Conservation (phyloP, 2,329 filamentous ascomycete species). For the Phaeomoniella chlamydospora region DNA sequence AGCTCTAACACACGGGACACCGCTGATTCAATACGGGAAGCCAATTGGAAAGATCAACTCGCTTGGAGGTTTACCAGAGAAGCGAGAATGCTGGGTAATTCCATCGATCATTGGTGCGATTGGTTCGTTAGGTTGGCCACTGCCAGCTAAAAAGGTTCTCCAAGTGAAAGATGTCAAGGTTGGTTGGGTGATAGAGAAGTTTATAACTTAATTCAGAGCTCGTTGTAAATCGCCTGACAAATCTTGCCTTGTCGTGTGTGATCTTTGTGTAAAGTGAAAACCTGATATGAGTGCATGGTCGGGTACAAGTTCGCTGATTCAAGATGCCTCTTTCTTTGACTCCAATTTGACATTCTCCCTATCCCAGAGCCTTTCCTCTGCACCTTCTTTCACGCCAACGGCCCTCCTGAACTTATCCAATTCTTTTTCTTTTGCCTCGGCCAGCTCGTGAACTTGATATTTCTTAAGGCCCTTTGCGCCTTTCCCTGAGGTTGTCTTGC, state of each 20-base stretch:
- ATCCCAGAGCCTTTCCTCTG: slow-evolving; percentile 42
- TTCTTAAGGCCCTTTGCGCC: slow-evolving; percentile 54
- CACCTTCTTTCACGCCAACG: slow-evolving; percentile 72
- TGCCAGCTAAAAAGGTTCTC: slow-evolving; percentile 71
- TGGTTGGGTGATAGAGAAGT: slow-evolving; percentile 59
- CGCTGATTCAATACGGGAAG: slow-evolving; percentile 72
- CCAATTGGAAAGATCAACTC: slow-evolving; percentile 68
- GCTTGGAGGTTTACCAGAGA: slow-evolving; percentile 29
- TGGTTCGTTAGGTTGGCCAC: slow-evolving; percentile 62
- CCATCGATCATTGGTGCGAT: slow-evolving; percentile 59
- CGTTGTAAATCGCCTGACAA: too few species aligned
- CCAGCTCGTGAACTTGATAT: slow-evolving; percentile 92
- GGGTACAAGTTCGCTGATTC: too few species aligned
- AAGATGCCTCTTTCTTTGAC: not conserved
- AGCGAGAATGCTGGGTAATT: slow-evolving; percentile 70
- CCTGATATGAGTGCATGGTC: too few species aligned
- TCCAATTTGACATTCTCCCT: not conserved
- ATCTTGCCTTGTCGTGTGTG: too few species aligned
- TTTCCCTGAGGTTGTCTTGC: slow-evolving; percentile 13
- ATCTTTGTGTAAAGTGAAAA: too few species aligned
- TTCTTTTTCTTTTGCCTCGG: slow-evolving; percentile 91
- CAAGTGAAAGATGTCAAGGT: slow-evolving; percentile 60
- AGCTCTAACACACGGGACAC: slow-evolving; percentile 68
- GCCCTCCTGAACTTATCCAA: slow-evolving; percentile 77
- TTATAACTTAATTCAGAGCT: slow-evolving; percentile 19